phyloP scores from a whole-genome alignment of 805 yeast species.

The Kodamaea leandrae region DNA sequence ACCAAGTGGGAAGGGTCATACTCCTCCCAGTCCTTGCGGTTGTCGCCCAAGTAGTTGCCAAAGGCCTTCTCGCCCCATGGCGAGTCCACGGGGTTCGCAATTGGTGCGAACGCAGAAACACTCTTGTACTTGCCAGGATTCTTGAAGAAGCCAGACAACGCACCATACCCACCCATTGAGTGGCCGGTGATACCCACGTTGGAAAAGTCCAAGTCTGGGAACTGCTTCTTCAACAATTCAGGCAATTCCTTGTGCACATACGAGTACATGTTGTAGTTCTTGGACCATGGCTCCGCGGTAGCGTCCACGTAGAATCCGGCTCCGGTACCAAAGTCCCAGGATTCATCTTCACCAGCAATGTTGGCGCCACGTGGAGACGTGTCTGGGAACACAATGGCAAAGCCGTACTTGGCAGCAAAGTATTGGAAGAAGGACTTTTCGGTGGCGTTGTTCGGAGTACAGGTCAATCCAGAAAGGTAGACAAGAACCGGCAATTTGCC shows the following conservation, averaged over 20 bases:
- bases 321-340: slow-evolving; percentile 90
- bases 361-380: slow-evolving; percentile 91
- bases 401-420: slow-evolving; percentile 75
- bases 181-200: slow-evolving; percentile 86
- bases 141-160: slow-evolving; percentile 62
- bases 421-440: slow-evolving; percentile 89
- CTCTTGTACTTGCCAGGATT: slow-evolving; percentile 73
- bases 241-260: slow-evolving; percentile 78
- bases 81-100: slow-evolving; percentile 69
- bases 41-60: slow-evolving; percentile 67
- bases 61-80: slow-evolving; percentile 92
- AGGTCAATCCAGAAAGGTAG: slow-evolving; percentile 86
- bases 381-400: slow-evolving; percentile 91
- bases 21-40: slow-evolving; percentile 59
- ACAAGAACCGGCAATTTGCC: slow-evolving; percentile 66
- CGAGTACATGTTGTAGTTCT: slow-evolving; percentile 81
- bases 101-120: slow-evolving; percentile 89
- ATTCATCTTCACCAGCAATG: slow-evolving; percentile 74
- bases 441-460: slow-evolving; percentile 89
- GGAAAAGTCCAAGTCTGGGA: slow-evolving; percentile 54
- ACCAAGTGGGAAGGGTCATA: slow-evolving; percentile 86
- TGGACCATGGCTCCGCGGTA: slow-evolving; percentile 64
- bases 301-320: slow-evolving; percentile 96
- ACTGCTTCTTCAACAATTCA: slow-evolving; percentile 42
- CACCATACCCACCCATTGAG: slow-evolving; percentile 98